phyloP scores from a whole-genome alignment of 345 rosid genomes.

The Crucihimalaya himalaica region DNA sequence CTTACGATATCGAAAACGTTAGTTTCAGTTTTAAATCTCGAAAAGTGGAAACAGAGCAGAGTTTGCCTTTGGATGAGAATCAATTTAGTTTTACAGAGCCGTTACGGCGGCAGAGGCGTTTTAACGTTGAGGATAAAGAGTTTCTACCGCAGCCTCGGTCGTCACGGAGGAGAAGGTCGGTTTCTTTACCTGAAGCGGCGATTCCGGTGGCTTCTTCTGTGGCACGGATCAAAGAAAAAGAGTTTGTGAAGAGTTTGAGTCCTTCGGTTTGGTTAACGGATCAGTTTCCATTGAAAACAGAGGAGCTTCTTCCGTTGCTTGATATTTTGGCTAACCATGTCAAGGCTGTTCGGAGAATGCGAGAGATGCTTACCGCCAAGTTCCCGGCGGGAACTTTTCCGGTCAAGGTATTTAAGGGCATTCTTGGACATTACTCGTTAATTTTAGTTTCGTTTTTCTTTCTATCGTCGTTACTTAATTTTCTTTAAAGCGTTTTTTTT shows the following conservation, averaged over 20 bases:
- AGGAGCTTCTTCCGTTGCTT: slow-evolving; percentile 84
- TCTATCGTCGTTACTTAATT: neutral
- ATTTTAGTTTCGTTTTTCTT: neutral
- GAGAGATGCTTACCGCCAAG: slow-evolving; percentile 85
- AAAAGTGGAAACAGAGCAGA: slow-evolving; percentile 63
- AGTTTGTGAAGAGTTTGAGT: slow-evolving; percentile 66
- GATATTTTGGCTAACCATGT: slow-evolving; percentile 92
- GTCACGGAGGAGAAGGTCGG: slow-evolving; percentile 48
- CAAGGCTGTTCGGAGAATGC: slow-evolving; percentile 89
- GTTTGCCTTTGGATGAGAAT: slow-evolving; percentile 46
- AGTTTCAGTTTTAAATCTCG: slow-evolving; percentile 74
- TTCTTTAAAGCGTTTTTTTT: neutral
- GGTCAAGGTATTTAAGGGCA: slow-evolving; percentile 62
- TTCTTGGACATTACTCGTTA: neutral
- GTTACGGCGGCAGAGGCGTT: slow-evolving; percentile 57
- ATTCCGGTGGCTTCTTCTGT: slow-evolving; percentile 36
- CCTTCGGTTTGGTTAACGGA: slow-evolving; percentile 98
- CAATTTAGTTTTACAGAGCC: slow-evolving; percentile 44
- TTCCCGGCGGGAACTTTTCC: slow-evolving; percentile 91
- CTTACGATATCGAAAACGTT: slow-evolving; percentile 76
- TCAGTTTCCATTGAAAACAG: slow-evolving; percentile 87
- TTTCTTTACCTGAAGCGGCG: slow-evolving; percentile 38
- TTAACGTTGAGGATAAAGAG: slow-evolving; percentile 64
- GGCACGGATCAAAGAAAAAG: slow-evolving; percentile 79
- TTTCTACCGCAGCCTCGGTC: neutral